Conservation (phyloP, 2,329 filamentous ascomycete genomes). For the Hypoxylon sp. region DNA sequence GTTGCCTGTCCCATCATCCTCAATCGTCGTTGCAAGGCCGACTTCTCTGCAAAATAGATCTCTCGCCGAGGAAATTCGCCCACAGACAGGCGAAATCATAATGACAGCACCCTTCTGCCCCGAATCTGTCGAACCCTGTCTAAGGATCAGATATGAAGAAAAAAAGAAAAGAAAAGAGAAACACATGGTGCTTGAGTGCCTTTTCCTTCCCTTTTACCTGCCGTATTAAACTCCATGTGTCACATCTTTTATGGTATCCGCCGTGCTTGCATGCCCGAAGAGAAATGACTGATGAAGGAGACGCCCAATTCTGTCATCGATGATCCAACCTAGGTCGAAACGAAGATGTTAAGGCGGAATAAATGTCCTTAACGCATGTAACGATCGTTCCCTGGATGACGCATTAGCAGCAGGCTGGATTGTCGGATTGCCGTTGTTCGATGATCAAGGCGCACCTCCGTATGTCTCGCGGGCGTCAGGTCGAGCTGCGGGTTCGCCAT, state of each 20-base stretch:
- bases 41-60: slow-evolving; percentile 31
- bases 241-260: slow-evolving; percentile 53
- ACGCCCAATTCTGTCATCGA: slow-evolving; percentile 41
- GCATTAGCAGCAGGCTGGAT: slow-evolving; percentile 47
- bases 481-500: slow-evolving; percentile 60
- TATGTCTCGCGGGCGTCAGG: slow-evolving; percentile 61
- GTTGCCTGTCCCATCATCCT: slow-evolving; percentile 47
- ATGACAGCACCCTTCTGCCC: slow-evolving; percentile 42
- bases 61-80: slow-evolving; percentile 43
- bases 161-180: slow-evolving; percentile 49
- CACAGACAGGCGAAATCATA: slow-evolving; percentile 45
- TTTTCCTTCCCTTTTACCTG: slow-evolving; percentile 56
- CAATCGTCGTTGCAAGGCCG: slow-evolving; percentile 45
- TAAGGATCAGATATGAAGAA: slow-evolving; percentile 45
- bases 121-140: slow-evolving; percentile 45
- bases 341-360: slow-evolving; percentile 17
- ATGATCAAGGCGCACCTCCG: slow-evolving; percentile 56
- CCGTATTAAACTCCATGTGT: slow-evolving; percentile 54
- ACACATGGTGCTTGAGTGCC: slow-evolving; percentile 53
- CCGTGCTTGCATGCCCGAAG: slow-evolving; percentile 51
- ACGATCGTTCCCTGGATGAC: slow-evolving; percentile 48
- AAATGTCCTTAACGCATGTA: slow-evolving; percentile 38
- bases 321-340: slow-evolving; percentile 41
- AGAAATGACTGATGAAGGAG: slow-evolving; percentile 48
- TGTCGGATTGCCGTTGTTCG: slow-evolving; percentile 39